A percentile compares a stretch with the other conserved stretches of the same genome.
These are phyloP conservation scores for Aethionema arabicum DNA, from an alignment of 345 rosid genomes.

Conservation along the genomic window DNA sequence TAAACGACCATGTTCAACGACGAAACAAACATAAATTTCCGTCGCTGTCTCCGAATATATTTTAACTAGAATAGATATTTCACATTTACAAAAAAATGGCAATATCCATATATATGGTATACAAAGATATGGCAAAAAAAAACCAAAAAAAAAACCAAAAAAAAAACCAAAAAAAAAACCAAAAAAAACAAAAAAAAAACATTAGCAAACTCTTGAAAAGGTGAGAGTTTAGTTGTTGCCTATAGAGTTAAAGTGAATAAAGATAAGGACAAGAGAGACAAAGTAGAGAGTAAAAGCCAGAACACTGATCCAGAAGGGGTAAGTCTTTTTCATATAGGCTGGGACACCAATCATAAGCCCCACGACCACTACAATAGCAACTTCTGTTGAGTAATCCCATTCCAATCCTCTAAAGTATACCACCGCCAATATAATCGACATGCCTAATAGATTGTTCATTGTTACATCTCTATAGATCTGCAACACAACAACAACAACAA, in stretches of 20 bases:
- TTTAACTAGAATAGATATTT: too few species aligned
- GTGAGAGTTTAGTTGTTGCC: too few species aligned
- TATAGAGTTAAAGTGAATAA: constrained; percentile 22
- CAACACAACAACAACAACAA: background rate
- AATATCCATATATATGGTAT: too few species aligned
- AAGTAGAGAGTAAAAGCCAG: background rate
- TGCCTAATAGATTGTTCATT: background rate
- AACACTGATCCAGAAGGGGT: background rate
- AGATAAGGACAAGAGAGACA: constrained; percentile 15
- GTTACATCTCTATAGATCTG: constrained; percentile 8
- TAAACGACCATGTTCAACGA: too few species aligned
- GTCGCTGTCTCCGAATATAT: too few species aligned
- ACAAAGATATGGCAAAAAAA: too few species aligned
- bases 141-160: too few species aligned
- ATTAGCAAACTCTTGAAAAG: too few species aligned
- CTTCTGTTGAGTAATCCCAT: constrained; percentile 4
- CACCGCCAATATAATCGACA: background rate
- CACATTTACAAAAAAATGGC: too few species aligned
- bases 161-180: too few species aligned
- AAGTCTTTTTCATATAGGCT: background rate
- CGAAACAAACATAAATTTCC: too few species aligned
- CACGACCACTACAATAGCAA: background rate
- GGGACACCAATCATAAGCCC: background rate
- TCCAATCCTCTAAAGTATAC: background rate
- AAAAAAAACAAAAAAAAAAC: too few species aligned